phyloP scores from a whole-genome alignment of 495 filamentous ascomycete species.

The Penicillium canariense region DNA sequence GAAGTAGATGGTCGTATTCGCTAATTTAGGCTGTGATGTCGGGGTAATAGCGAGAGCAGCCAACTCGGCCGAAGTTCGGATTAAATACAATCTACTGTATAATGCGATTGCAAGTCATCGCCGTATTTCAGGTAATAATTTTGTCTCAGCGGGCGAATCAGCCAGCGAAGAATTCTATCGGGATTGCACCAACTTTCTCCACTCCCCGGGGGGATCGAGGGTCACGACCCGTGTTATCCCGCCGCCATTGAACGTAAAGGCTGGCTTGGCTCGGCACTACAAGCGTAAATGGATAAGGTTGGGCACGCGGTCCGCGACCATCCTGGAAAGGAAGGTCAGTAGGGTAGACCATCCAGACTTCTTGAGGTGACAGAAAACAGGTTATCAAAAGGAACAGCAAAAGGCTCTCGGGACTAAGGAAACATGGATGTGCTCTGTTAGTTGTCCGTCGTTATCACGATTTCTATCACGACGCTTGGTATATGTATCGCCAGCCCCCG shows the following conservation, averaged over 20 bases:
- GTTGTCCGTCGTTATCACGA: too few species aligned
- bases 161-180: not conserved
- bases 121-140: too few species aligned
- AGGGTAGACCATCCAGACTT: not conserved
- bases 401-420: not conserved
- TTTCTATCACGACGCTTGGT: not conserved
- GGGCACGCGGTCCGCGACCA: not conserved
- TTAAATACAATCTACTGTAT: not conserved
- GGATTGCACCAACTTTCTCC: not conserved
- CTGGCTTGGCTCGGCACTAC: not conserved
- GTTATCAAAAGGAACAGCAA: not conserved
- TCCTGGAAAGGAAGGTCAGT: conserved; percentile 9
- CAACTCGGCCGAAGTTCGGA: not conserved
- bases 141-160: not conserved
- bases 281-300: not conserved
- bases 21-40: not conserved
- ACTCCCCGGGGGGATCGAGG: not conserved
- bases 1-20: not conserved
- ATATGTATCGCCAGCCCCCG: not conserved
- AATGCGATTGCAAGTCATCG: too few species aligned
- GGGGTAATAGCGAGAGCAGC: not conserved
- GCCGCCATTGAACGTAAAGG: not conserved
- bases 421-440: not conserved
- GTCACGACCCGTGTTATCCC: not conserved
- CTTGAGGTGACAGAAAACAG: not conserved